Percentiles rank a stretch among this genome's conserved stretches.
Conservation (phyloP, 805 yeast species). For the Hermanozyma aechmeae region DNA sequence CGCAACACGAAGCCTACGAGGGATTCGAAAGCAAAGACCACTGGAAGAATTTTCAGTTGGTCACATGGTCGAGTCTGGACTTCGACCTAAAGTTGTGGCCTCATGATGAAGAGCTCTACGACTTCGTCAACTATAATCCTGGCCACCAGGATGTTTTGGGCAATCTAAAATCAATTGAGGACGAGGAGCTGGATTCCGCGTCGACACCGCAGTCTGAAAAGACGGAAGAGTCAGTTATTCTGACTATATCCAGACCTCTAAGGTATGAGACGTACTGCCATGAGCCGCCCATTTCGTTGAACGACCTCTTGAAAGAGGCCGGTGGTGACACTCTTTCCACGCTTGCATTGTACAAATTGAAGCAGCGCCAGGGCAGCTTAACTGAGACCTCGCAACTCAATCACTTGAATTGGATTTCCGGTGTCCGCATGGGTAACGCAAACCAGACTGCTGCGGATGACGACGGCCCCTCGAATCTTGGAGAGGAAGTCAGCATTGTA, state of each 20-base stretch:
- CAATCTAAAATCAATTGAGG: no score
- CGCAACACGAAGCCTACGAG: conserved; percentile 26
- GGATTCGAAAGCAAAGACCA: conserved; percentile 44
- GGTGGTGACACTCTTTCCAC: conserved; percentile 28
- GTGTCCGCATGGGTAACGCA: conserved; percentile 66
- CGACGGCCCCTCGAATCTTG: conserved; percentile 52
- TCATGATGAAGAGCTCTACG: conserved; percentile 25
- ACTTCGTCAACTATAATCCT: conserved; percentile 29
- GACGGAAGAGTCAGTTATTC: no score
- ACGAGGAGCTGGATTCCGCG: no score
- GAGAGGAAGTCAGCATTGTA: conserved; percentile 84
- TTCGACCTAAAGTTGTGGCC: conserved; percentile 82
- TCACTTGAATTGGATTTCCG: conserved; percentile 88
- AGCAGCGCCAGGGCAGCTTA: conserved; percentile 27
- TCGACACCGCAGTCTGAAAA: conserved; percentile 5
- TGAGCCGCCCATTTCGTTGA: conserved; percentile 28
- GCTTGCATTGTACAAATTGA: conserved; percentile 24
- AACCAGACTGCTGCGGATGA: conserved; percentile 22
- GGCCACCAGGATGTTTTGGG: conserved; percentile 16
- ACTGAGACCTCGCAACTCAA: conserved; percentile 37
- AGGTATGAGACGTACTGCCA: conserved; percentile 24
- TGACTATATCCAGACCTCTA: no score
- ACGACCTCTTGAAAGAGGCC: conserved; percentile 21
- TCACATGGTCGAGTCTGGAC: conserved; percentile 86
- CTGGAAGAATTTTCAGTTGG: conserved; percentile 81